Conservation (phyloP, 495 filamentous ascomycete genomes). For the Daldinia concentrica region DNA sequence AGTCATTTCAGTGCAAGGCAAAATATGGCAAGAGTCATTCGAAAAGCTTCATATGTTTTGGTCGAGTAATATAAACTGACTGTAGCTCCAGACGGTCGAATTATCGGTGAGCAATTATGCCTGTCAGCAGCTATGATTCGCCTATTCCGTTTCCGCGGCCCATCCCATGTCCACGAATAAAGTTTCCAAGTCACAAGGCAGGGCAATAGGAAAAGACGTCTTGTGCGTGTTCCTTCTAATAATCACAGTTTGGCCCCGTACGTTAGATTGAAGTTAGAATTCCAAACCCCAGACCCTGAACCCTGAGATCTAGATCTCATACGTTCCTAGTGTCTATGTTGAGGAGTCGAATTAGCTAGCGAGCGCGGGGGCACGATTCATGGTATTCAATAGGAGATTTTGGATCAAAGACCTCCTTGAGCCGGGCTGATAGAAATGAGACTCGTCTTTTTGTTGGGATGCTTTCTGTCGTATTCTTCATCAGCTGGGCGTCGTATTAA, state of each 20-base stretch:
- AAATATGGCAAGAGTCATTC: not conserved
- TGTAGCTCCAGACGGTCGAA: not conserved
- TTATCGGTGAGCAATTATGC: not conserved
- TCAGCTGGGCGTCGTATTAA: not conserved
- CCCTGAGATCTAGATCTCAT: conserved; percentile 10
- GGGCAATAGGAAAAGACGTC: not conserved
- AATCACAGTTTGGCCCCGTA: not conserved
- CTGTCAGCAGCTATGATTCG: not conserved
- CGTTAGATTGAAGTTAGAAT: conserved; percentile 5
- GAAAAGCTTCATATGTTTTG: conserved; percentile 2
- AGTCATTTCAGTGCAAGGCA: not conserved
- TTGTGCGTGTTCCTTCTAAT: not conserved
- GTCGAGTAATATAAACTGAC: conserved; percentile 9
- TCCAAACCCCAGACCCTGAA: conserved; percentile 5
- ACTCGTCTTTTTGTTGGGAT: not conserved
- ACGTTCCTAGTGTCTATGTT: not conserved
- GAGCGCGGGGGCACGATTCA: not conserved
- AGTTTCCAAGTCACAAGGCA: not conserved
- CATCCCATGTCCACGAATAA: not conserved
- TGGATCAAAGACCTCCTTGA: not conserved
- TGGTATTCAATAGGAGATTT: not conserved
- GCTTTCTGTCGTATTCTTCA: not conserved
- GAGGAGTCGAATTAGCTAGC: not conserved
- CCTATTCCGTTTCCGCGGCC: not conserved
- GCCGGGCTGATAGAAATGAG: not conserved